Conservation (phyloP, 1,284 basidiomycete genomes). For the Tilletiaria anomala region DNA sequence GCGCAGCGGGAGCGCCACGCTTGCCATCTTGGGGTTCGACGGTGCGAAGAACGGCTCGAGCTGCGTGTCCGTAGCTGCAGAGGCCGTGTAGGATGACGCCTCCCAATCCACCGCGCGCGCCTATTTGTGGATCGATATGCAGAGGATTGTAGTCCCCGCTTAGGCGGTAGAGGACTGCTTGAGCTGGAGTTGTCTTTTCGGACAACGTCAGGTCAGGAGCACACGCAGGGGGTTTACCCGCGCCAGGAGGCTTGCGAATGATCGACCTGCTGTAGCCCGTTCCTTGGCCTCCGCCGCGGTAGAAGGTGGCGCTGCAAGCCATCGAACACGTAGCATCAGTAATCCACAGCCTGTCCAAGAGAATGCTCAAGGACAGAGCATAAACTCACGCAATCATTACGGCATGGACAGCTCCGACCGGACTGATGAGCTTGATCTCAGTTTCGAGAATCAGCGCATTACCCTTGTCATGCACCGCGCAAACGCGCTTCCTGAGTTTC, state of each 20-base stretch:
- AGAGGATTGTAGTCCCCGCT: constrained; percentile 28
- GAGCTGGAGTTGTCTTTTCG: constrained; percentile 12
- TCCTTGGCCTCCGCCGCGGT: constrained; percentile 26
- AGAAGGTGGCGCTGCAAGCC: constrained; percentile 24
- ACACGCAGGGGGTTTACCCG: constrained; percentile 10
- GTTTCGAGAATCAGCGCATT: constrained; percentile 26
- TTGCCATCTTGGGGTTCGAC: too few relatives aligned
- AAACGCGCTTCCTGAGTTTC: constrained; percentile 24
- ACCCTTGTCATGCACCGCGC: constrained; percentile 20
- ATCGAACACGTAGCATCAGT: too few relatives aligned
- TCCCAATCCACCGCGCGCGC: constrained; percentile 18
- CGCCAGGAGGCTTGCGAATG: constrained; percentile 4
- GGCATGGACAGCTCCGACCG: constrained; percentile 16
- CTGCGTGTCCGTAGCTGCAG: too few relatives aligned
- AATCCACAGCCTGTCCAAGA: too few relatives aligned
- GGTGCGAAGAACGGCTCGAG: too few relatives aligned
- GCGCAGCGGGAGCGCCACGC: too few relatives aligned
- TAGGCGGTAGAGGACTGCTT: constrained; percentile 29
- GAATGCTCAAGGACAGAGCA: too few relatives aligned
- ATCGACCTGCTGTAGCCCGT: constrained; percentile 20
- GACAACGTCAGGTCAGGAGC: constrained; percentile 12
- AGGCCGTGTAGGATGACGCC: constrained; percentile 32
- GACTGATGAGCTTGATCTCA: constrained; percentile 18
- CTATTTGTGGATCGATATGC: constrained; percentile 26
- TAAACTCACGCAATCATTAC: too few relatives aligned